phyloP scores from a whole-genome alignment of 192 early-diverging fungal species.

The Phycomyces nitens region DNA sequence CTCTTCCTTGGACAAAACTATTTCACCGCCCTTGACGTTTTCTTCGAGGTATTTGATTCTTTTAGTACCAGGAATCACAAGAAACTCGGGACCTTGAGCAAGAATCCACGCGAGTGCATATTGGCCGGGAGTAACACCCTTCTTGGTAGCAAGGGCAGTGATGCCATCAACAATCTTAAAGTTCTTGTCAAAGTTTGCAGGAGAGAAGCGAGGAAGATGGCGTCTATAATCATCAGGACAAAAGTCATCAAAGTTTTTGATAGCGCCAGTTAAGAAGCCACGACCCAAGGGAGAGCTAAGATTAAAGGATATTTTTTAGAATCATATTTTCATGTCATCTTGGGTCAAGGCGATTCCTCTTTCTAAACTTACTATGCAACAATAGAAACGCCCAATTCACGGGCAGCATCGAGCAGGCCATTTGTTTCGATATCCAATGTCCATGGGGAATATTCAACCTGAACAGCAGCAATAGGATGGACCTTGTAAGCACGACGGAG shows the following conservation, averaged over 20 bases:
- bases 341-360: too few species aligned
- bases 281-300: too few species aligned
- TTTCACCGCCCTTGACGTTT: slow-evolving; percentile 33
- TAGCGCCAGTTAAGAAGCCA: too few species aligned
- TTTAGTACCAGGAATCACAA: slow-evolving; percentile 58
- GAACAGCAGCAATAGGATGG: slow-evolving; percentile 59
- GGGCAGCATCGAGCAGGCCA: slow-evolving; percentile 60
- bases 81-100: slow-evolving; percentile 41
- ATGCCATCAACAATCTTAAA: slow-evolving; percentile 53
- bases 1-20: background rate
- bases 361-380: too few species aligned
- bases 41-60: slow-evolving; percentile 44
- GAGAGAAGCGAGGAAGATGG: too few species aligned
- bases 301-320: too few species aligned
- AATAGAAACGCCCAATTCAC: slow-evolving; percentile 5
- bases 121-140: slow-evolving; percentile 45
- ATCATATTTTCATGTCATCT: too few species aligned
- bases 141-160: slow-evolving; percentile 43
- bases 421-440: slow-evolving; percentile 58
- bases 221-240: too few species aligned
- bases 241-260: too few species aligned
- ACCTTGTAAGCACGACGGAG: slow-evolving; percentile 62
- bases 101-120: slow-evolving; percentile 63
- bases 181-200: background rate
- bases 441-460: slow-evolving; percentile 48